Evolutionary conservation across 805 yeast genomes (phyloP), one percentile per base, ranked within the genome.

Genomic region (Metschnikowia amazonensis): DNA sequence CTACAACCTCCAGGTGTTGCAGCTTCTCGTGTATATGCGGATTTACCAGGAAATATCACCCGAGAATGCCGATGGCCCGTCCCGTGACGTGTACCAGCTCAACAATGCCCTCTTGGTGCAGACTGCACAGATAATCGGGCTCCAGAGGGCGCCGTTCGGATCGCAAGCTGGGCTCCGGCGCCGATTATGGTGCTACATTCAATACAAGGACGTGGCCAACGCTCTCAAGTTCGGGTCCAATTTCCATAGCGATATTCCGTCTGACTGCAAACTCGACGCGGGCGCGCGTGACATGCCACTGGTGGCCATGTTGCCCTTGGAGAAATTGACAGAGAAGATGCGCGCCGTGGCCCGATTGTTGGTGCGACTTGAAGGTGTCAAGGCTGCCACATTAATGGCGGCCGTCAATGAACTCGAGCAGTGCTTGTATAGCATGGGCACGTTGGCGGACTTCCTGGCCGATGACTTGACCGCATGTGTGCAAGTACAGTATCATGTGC

Each of bases 21-120:
- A 55, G 42, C 46, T 49, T 16, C 33, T 49, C 28, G 43, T 50
- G 6, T 49, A 41, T 24, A 40, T 47, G 35, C 36, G 51, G 6
- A 36, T 49, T 16, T 55, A 55, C 44, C 42, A 47, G 47, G 45
- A 44, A 20, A 9, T 49, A 6, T 54, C 57, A 1, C 57, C 59
- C 5, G 59, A 55, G 14, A 49, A 53, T 20, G 40, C 52, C 5
- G 59, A 55, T 10, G 59, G 59, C 6, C 57, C 57, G 6, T 49
- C 45, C 9, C 41, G 55, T 6, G 53, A 53, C 41, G 43, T 46
- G 36, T 49, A 43, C 45, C 57, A 47, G 39, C 47, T 51, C 25
- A 50, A 49, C 36, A 45, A 46, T 23, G 56, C 57, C 3, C 44
- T 49, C 10, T 24, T 55, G 28, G 43, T 51, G 13, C 57, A 51